Evolutionary conservation across 768 basidiomycete genomes (phyloP).

Genomic region (Tylopilus vinaceipallidus): DNA sequence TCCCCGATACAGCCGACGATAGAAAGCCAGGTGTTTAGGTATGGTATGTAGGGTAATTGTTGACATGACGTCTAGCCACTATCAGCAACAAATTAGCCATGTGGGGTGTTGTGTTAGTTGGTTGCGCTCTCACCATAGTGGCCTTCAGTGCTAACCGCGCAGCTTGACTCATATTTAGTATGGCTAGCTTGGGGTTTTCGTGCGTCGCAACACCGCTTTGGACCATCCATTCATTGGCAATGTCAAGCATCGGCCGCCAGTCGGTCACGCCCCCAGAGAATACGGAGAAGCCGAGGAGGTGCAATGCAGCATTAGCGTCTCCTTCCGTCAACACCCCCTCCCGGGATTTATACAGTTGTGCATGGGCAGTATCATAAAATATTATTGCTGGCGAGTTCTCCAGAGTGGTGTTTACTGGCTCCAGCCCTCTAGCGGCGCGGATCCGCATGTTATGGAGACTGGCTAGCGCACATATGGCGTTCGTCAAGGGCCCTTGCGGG

Average conservation of each 20-base stretch:
- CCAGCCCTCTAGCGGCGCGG: conserved; percentile 60
- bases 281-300: conserved; percentile 72
- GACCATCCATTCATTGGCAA: conserved; percentile 75
- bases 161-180: conserved; percentile 52
- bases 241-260: conserved; percentile 68
- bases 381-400: conserved; percentile 60
- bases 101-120: neutral
- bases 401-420: conserved; percentile 49
- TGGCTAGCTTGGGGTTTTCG: conserved; percentile 61
- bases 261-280: conserved; percentile 65
- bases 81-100: conserved; percentile 19
- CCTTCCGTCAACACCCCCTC: conserved; percentile 56
- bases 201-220: conserved; percentile 61
- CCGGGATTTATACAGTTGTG: conserved; percentile 57
- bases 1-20: conserved; percentile 62
- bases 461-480: conserved; percentile 74
- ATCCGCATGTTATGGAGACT: conserved; percentile 64
- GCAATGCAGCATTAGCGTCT: conserved; percentile 77
- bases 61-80: conserved; percentile 82
- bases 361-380: conserved; percentile 67
- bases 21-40: conserved; percentile 64
- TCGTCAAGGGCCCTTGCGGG: conserved; percentile 67
- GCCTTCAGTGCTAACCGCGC: conserved; percentile 65
- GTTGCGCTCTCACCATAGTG: conserved; percentile 57
- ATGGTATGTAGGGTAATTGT: conserved; percentile 58